These are phyloP conservation scores for Amanita inopinata DNA, from an alignment of 768 basidiomycete genomes.

Conservation along the genomic window DNA sequence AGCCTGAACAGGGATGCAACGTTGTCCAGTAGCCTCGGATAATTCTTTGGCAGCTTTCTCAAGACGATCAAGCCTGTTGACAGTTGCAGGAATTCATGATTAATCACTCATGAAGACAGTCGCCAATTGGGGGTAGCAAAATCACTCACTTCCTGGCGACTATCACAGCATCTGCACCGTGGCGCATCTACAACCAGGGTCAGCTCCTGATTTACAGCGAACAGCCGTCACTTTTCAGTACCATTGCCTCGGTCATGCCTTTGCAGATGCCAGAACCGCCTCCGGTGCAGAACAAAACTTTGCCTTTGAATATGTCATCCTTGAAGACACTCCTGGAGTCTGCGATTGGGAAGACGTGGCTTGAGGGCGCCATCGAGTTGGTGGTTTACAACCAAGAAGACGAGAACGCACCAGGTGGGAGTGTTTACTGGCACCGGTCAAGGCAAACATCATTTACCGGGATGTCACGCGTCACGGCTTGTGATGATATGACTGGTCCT, in stretches of 20 bases:
- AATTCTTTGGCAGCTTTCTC: constrained; percentile 63
- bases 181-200: constrained; percentile 73
- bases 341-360: constrained; percentile 34
- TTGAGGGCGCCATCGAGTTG: constrained; percentile 28
- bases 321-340: constrained; percentile 63
- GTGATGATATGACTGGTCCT: too few relatives aligned
- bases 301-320: constrained; percentile 76
- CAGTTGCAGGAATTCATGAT: too few relatives aligned
- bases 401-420: too few relatives aligned
- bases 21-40: constrained; percentile 53
- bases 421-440: too few relatives aligned
- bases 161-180: constrained; percentile 76
- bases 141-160: constrained; percentile 73
- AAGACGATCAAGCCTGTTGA: constrained; percentile 66
- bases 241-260: constrained; percentile 76
- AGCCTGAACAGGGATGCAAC: constrained; percentile 63
- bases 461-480: too few relatives aligned
- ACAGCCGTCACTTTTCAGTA: too few relatives aligned
- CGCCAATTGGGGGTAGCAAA: constrained; percentile 1
- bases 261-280: constrained; percentile 92
- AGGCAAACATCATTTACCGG: background rate
- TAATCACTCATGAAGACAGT: too few relatives aligned
- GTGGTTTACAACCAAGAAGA: too few relatives aligned
- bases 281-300: constrained; percentile 86
- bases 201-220: too few relatives aligned